Evolutionary conservation across 176 grass and related monocot genomes (phyloP).

Genomic region (Musa itinerans): DNA sequence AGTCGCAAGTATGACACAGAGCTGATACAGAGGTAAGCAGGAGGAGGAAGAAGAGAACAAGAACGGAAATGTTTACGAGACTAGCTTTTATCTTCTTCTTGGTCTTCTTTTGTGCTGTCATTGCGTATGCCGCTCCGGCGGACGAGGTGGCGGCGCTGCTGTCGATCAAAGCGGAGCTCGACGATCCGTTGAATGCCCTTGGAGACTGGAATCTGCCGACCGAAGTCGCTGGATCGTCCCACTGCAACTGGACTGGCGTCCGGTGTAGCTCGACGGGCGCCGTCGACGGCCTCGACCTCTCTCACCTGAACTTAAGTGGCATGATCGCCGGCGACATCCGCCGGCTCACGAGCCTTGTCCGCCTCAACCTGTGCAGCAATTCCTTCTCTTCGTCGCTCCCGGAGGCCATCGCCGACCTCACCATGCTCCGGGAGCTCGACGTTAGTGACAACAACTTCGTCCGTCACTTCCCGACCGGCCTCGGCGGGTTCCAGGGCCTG

Average conservation of each 20-base stretch:
- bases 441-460: constrained; percentile 86
- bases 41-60: background rate
- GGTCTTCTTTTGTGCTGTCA: constrained; percentile 2
- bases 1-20: background rate
- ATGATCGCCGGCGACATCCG: constrained; percentile 44
- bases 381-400: constrained; percentile 51
- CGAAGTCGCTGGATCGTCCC: background rate
- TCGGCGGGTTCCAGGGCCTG: constrained; percentile 41
- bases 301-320: constrained; percentile 68
- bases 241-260: constrained; percentile 73
- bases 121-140: background rate
- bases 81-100: constrained; percentile 3
- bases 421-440: constrained; percentile 46
- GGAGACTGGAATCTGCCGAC: constrained; percentile 35
- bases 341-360: constrained; percentile 43
- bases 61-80: background rate
- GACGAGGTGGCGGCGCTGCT: constrained; percentile 49
- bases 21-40: background rate
- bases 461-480: constrained; percentile 54
- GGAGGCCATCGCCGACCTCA: constrained; percentile 31
- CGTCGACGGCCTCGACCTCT: constrained; percentile 66
- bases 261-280: constrained; percentile 42
- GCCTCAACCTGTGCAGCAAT: constrained; percentile 63
- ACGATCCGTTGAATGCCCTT: constrained; percentile 47
- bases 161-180: constrained; percentile 49